Evolutionary conservation across 2,329 filamentous ascomycete species (phyloP).

Genomic region (Remersonia thermophila): DNA sequence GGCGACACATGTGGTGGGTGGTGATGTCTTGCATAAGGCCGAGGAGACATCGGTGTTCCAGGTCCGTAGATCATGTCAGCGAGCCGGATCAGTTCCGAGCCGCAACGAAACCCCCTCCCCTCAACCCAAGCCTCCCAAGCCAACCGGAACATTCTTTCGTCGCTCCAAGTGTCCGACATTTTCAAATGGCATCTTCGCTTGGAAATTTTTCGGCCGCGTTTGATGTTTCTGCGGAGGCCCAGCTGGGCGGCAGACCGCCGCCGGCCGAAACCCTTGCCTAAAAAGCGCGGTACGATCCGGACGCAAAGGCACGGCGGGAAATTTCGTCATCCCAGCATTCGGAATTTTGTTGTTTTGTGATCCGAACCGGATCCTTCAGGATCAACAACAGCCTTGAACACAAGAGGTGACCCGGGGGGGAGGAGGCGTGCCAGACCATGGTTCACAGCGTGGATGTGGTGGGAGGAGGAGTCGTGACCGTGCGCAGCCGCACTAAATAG

Average conservation of each 20-base stretch:
- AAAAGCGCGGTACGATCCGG: too few relatives aligned
- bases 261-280: constrained; percentile 7
- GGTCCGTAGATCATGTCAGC: constrained; percentile 15
- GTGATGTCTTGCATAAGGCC: constrained; percentile 19
- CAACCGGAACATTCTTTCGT: constrained; percentile 3
- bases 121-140: background rate
- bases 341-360: too few relatives aligned
- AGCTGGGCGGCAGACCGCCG: background rate
- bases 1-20: too few relatives aligned
- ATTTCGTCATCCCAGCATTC: too few relatives aligned
- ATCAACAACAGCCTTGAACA: too few relatives aligned
- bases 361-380: too few relatives aligned
- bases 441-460: too few relatives aligned
- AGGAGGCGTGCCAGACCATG: too few relatives aligned
- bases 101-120: background rate
- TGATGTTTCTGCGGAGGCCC: constrained; percentile 9
- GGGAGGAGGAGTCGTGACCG: too few relatives aligned
- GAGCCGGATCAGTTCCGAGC: constrained; percentile 3
- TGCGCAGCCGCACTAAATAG: too few relatives aligned
- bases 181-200: background rate
- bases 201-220: constrained; percentile 9
- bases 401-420: too few relatives aligned
- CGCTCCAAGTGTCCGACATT: background rate
- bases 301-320: too few relatives aligned
- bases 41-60: constrained; percentile 14